Evolutionary conservation across 2,329 filamentous ascomycete genomes (phyloP), one percentile per base, ranked within the genome.

Genomic region (Bipolaris cookei): DNA sequence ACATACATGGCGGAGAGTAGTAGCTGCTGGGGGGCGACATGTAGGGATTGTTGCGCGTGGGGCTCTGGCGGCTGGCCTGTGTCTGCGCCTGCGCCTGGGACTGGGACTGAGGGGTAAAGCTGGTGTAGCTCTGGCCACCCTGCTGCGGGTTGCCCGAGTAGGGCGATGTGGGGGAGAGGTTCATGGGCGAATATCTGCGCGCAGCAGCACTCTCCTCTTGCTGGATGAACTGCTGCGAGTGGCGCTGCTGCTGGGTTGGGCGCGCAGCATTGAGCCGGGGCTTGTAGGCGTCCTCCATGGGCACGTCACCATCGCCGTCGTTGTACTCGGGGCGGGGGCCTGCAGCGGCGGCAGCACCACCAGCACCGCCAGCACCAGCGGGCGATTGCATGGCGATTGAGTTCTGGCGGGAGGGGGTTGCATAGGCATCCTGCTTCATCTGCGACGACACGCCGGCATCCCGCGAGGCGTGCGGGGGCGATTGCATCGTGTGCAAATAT

Each of bases 161-260:
- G 32, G 92, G 88, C 54, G 90, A 89, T 32, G 89, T 87, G 38
- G 92, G 91, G 59, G 92, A 92, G 59, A 96, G 81, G 76, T 97
- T 94, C 93, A 97, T 97, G 63, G 94, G 95, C 44, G 94, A 98
- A 79, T 98, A 98, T 73, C 93, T 88, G 76, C 96, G 91, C 58
- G 92, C 91, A 55, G 92, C 91, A 48, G 91, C 84, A 41, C 92
- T 95, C 57, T 90, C 88, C 71, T 94, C 90, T 88, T 71, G 66
- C 48, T 88, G 81, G 44, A 88, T 78, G 65, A 89, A 90, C 75
- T 94, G 89, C 67, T 92, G 86, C 61, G 86, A 91, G 58, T 87
- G 82, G 66, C 94, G 88, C 70, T 92, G 87, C 74, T 92, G 88
- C 73, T 92, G 90, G 76, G 87, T 87, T 41, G 91, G 87, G 66